Evolutionary conservation across 2,329 filamentous ascomycete genomes (phyloP), one percentile per base, ranked within the genome.

Genomic region (Fonsecaea nubica): DNA sequence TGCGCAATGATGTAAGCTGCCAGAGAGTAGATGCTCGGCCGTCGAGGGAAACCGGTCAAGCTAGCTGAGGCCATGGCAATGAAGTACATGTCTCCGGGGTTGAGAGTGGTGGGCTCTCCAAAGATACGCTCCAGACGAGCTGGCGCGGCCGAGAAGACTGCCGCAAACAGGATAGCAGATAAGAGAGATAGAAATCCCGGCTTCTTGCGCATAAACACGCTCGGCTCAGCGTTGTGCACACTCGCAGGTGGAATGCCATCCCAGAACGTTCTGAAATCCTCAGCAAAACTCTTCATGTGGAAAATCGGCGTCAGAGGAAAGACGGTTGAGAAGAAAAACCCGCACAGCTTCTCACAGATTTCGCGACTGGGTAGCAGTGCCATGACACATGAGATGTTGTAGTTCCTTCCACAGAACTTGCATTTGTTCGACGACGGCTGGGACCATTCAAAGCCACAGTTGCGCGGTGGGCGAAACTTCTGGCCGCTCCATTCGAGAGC

Each of bases 1-100:
- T 71, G 69, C 4, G 66, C 58, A 25, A 66, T 66, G n/a, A 71
- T 62, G 52, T 70, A 71, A 3, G 69, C 69, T 15, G 69, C 68
- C 10, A 71, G 63, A 4, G 68, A 59, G 52, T 67, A 65, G 32
- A 71, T 52, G 38, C 63, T 70, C 9, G 69, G 69, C 12, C 55
- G 63, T 57, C 69, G 66, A 38, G 69, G 69, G 42, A 71, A 71
- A n/a, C 69, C 68, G 13, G 68, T 69, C 48, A 71, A 32, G 2
- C 56, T 58, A 13, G 68, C 55, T 8, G 69, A 66, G 35, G 68
- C 58, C 56, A 65, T 65, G 9, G 68, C 60, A n/a, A 65, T 54
- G 40, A 70, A 70, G 64, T 70, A 71, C 58, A 67, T 66, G 36
- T 71, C 68, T 6, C 60, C 60, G 8, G 52, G 52, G 15, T 64